Conservation (phyloP, 495 filamentous ascomycete genomes). For the Amniculicola lignicola region DNA sequence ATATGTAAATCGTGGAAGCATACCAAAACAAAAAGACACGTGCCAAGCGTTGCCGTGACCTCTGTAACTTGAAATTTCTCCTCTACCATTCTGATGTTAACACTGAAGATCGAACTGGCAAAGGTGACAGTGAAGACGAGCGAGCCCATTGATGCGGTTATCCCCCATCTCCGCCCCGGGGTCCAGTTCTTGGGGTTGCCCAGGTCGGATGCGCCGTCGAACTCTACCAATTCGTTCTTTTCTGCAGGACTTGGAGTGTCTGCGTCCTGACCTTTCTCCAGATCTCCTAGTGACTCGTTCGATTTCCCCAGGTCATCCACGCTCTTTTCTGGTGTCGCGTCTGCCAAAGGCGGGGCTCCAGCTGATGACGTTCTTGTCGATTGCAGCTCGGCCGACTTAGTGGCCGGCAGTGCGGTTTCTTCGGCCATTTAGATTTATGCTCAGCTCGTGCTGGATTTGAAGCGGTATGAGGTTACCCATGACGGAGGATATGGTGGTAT, state of each 20-base stretch:
- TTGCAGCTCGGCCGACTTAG: neutral
- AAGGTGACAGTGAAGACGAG: slow-evolving; percentile 30
- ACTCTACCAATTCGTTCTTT: slow-evolving; percentile 17
- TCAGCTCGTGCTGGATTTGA: too few relatives aligned
- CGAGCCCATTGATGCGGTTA: slow-evolving; percentile 26
- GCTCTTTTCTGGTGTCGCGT: neutral
- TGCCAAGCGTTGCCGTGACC: slow-evolving; percentile 9
- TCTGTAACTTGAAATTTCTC: slow-evolving; percentile 9
- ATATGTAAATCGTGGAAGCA: neutral
- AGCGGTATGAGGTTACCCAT: too few relatives aligned
- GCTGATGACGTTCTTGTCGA: neutral
- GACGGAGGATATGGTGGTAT: too few relatives aligned
- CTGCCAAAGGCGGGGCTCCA: neutral
- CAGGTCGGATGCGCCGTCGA: slow-evolving; percentile 26
- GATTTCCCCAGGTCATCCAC: slow-evolving; percentile 11
- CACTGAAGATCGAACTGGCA: slow-evolving; percentile 25
- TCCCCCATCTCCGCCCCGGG: slow-evolving; percentile 20
- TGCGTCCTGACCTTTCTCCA: slow-evolving; percentile 12
- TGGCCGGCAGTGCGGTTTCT: neutral
- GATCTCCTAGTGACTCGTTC: slow-evolving; percentile 1
- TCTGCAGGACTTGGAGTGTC: neutral
- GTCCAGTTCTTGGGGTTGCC: slow-evolving; percentile 33
- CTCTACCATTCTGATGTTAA: slow-evolving; percentile 9
- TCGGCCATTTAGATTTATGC: too few relatives aligned
- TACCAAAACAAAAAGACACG: slow-evolving; percentile 25